Evolutionary conservation across 1,284 basidiomycete species (phyloP).

Genomic region (Leccinum griseonigrum): DNA sequence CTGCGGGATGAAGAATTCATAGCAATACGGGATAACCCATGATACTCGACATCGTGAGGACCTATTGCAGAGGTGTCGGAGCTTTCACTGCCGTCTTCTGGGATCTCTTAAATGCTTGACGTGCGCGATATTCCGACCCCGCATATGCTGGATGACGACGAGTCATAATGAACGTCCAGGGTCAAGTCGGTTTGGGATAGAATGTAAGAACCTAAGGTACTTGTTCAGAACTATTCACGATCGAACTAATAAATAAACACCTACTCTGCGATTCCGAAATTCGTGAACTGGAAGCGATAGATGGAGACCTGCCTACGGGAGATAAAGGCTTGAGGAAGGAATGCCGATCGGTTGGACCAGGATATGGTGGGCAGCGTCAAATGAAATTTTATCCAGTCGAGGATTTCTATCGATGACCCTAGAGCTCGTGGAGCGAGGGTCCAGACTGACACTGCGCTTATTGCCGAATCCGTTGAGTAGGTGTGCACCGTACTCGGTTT

Average conservation of each 20-base stretch:
- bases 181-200: not conserved
- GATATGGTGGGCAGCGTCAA: slow-evolving; percentile 22
- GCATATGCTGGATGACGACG: slow-evolving; percentile 22
- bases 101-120: slow-evolving; percentile 38
- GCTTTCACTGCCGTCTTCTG: slow-evolving; percentile 26
- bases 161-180: slow-evolving; percentile 7
- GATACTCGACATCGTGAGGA: slow-evolving; percentile 10
- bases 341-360: not conserved
- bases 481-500: not conserved
- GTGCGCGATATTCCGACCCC: slow-evolving; percentile 30
- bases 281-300: slow-evolving; percentile 14
- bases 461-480: not conserved
- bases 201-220: slow-evolving; percentile 13
- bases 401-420: not conserved
- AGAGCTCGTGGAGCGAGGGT: slow-evolving; percentile 3
- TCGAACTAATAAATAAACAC: not conserved
- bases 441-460: slow-evolving; percentile 16
- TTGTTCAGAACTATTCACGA: not conserved
- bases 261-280: slow-evolving; percentile 11
- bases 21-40: slow-evolving; percentile 18
- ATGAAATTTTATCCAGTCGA: not conserved
- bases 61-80: not conserved
- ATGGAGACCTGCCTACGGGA: slow-evolving; percentile 7
- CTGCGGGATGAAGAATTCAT: slow-evolving; percentile 18
- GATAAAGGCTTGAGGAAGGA: slow-evolving; percentile 1